Evolutionary conservation across 352 stramenopile genomes (phyloP).

Genomic region (Pythium sukuiense): DNA sequence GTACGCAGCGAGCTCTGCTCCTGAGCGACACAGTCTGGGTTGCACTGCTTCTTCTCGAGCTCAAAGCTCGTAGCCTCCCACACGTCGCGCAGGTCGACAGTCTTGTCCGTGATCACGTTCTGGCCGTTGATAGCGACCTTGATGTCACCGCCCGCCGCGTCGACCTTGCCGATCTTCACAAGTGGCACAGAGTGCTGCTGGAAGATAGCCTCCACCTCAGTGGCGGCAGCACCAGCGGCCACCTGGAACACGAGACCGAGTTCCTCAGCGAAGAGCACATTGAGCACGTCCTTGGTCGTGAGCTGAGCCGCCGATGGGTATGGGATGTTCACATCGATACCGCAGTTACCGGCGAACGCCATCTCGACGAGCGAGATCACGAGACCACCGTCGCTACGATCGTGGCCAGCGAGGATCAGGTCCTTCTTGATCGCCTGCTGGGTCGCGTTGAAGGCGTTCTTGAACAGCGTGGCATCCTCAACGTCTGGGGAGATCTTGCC

Average conservation of each 20-base stretch:
- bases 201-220: conserved; percentile 89
- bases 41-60: conserved; percentile 97
- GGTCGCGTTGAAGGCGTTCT: conserved; percentile 93
- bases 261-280: conserved; percentile 96
- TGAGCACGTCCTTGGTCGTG: conserved; percentile 61
- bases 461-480: conserved; percentile 92
- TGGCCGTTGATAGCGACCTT: conserved; percentile 89
- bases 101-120: conserved; percentile 69
- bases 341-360: conserved; percentile 98
- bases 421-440: conserved; percentile 91
- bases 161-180: conserved; percentile 91
- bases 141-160: conserved; percentile 75
- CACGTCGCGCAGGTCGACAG: conserved; percentile 91
- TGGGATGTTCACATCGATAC: conserved; percentile 92
- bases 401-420: conserved; percentile 95
- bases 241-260: conserved; percentile 97
- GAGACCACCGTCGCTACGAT: conserved; percentile 98
- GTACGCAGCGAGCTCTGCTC: conserved; percentile 92
- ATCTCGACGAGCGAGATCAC: conserved; percentile 97
- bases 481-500: conserved; percentile 90
- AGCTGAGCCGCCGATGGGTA: conserved; percentile 25
- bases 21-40: conserved; percentile 94
- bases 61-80: conserved; percentile 99
- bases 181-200: conserved; percentile 73
- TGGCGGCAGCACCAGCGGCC: conserved; percentile 45